Conservation (phyloP, 2,329 filamentous ascomycete genomes). For the Cladosporium velox region DNA sequence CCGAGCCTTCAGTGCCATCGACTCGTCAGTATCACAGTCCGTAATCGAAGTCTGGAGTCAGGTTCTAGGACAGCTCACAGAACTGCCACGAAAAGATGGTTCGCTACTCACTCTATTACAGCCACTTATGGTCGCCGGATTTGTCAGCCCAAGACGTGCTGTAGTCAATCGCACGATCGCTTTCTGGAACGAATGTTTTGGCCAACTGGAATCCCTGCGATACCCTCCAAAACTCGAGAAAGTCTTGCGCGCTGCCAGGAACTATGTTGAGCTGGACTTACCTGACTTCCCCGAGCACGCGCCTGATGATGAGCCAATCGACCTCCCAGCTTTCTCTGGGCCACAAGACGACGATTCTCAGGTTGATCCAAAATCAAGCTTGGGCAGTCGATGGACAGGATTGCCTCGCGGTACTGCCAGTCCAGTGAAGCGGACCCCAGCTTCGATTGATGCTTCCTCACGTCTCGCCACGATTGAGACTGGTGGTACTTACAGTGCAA, state of each 20-base stretch:
- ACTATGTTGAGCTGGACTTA: conserved; percentile 54
- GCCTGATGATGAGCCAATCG: background rate
- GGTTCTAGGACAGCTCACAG: conserved; percentile 36
- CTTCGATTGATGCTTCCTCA: conserved; percentile 1
- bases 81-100: conserved; percentile 60
- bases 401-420: conserved; percentile 17
- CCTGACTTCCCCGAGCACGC: conserved; percentile 50
- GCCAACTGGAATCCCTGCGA: conserved; percentile 57
- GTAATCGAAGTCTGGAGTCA: background rate
- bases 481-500: conserved; percentile 6
- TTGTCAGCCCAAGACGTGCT: conserved; percentile 54
- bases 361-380: background rate
- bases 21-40: background rate
- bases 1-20: background rate
- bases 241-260: conserved; percentile 62
- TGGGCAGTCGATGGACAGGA: conserved; percentile 13
- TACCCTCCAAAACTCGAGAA: conserved; percentile 67
- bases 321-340: conserved; percentile 32
- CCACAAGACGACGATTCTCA: conserved; percentile 23
- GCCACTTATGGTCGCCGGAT: conserved; percentile 53
- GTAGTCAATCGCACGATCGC: conserved; percentile 55
- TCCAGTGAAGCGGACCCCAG: conserved; percentile 29
- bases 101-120: conserved; percentile 57
- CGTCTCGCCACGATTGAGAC: conserved; percentile 9
- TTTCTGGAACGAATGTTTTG: conserved; percentile 73